Evolutionary conservation across 2,329 filamentous ascomycete species (phyloP).

Genomic region (Fusarium agapanthi): DNA sequence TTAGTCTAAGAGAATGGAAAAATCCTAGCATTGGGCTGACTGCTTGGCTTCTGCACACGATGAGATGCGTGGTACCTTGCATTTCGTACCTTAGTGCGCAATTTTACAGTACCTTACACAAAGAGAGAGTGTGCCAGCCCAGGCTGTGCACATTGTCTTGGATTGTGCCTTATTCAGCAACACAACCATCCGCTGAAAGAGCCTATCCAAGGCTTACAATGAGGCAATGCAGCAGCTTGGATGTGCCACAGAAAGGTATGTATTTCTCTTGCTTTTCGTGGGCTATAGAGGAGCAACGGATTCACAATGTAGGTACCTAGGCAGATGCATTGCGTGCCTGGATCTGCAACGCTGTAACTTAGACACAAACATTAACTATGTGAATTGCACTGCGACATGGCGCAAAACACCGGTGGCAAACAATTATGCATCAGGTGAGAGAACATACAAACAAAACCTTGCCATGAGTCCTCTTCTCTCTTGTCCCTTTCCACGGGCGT

Average conservation of each 20-base stretch:
- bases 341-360: neutral
- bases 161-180: neutral
- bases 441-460: neutral
- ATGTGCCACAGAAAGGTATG: neutral
- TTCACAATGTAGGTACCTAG: neutral
- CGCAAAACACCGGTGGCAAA: neutral
- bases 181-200: neutral
- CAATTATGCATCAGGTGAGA: neutral
- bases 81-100: neutral
- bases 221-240: conserved; percentile 1
- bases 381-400: neutral
- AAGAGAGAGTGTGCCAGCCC: neutral
- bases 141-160: neutral
- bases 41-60: neutral
- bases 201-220: neutral
- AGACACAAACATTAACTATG: neutral
- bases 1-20: conserved; percentile 1
- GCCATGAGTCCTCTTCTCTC: neutral
- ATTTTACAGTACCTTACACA: neutral
- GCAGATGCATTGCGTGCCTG: neutral
- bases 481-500: neutral
- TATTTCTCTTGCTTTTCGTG: neutral
- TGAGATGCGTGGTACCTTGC: neutral
- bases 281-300: neutral
- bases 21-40: neutral